Evolutionary conservation across 2,329 filamentous ascomycete genomes (phyloP), one percentile per base, ranked within the genome.

Genomic region (Pleurostoma richardsiae): DNA sequence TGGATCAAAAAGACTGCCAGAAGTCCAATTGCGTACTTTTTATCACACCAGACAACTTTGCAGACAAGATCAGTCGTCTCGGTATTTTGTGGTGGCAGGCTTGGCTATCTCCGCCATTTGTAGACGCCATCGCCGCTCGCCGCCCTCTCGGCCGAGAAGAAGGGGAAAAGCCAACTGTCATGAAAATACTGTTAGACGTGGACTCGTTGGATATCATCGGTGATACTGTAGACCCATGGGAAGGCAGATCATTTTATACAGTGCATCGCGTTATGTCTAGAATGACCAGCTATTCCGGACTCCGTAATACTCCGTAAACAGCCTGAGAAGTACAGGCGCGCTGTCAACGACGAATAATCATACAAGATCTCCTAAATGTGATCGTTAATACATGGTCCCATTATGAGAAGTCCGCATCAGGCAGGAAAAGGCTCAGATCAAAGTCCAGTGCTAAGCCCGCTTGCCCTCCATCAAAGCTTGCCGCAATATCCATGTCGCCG

Each of bases 381-480:
- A 36, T 36, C 8, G 8, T n/a, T 36, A 36, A 36, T 36, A 36
- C 8, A n/a, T n/a, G 19, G 19, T 19, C 19, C 19, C 19, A 19
- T 19, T 36, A 36, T n/a, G 33, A 36, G n/a, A 36, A n/a, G 8
- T n/a, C 46, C 8, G 29, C 43, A 45, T 52, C 54, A 2, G 54
- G 53, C 30, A 61, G 53, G 48, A 62, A 57, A 45, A 57, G 58
- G 10, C 62, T 56, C 4, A 60, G 45, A 45, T 56, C 55, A 6
- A 61, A 52, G 30, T 61, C 55, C 27, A 58, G 41, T 2, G 48
- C 59, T 36, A 48, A 58, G 26, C 43, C 50, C 41, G 55, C 57
- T 39, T 48, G 46, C 4, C 47, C 51, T 30, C 47, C 46, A 41
- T 55, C 47, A 19, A 59, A 27, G 29, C 48, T 51, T 10, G 49